Conservation (phyloP, 106 monocot species). For the Dendrobium catenatum region DNA sequence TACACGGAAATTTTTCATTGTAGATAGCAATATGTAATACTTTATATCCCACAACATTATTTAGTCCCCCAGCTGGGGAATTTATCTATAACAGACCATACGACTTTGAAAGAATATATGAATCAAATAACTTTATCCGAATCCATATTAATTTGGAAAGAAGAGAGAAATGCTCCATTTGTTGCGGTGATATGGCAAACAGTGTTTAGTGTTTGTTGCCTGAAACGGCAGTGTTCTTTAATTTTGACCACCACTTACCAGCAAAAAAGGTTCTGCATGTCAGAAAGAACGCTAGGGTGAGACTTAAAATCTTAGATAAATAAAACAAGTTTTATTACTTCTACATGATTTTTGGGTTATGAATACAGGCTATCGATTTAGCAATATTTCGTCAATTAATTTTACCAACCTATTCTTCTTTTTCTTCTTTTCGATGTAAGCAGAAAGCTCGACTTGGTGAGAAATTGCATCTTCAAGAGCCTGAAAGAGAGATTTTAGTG, state of each 20-base stretch:
- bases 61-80: neutral
- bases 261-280: constrained; percentile 34
- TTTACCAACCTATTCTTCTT: constrained; percentile 63
- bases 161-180: neutral
- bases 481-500: constrained; percentile 24
- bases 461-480: constrained; percentile 44
- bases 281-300: neutral
- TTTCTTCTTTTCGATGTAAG: constrained; percentile 69
- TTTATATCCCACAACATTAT: neutral
- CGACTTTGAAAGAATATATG: neutral
- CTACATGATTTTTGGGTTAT: neutral
- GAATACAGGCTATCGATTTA: neutral
- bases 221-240: neutral
- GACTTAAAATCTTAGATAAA: neutral
- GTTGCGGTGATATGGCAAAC: constrained; percentile 7
- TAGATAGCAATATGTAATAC: neutral
- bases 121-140: neutral
- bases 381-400: neutral
- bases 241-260: constrained; percentile 25
- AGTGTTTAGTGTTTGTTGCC: constrained; percentile 5
- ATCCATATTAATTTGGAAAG: neutral
- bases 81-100: neutral
- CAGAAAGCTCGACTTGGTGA: constrained; percentile 52
- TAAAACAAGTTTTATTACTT: neutral
- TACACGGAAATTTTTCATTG: too few species aligned